A percentile compares a stretch with the other conserved stretches of the same genome.
Conservation (phyloP, 1,139 yeast genomes). For the Protomyces gravidus region DNA sequence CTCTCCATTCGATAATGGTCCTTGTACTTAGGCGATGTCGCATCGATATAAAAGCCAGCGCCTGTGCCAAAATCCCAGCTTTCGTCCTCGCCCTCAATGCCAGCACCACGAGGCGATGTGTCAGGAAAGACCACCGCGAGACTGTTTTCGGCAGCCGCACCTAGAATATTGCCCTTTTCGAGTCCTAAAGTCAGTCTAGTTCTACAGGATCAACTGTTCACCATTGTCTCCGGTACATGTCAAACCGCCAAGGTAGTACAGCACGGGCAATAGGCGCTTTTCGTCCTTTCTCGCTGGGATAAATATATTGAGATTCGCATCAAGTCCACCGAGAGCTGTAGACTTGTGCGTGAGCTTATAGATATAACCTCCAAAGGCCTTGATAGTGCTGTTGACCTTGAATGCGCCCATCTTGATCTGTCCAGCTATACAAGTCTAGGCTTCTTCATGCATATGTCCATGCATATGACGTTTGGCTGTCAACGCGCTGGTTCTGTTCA, state of each 20-base stretch:
- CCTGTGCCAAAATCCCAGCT: constrained; percentile 89
- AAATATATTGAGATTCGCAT: constrained; percentile 79
- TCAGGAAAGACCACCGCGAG: constrained; percentile 91
- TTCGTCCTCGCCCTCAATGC: constrained; percentile 73
- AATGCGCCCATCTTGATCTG: constrained; percentile 46
- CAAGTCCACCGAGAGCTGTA: constrained; percentile 56
- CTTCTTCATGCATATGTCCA: too few species aligned
- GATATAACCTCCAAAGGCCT: constrained; percentile 70
- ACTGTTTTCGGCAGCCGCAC: constrained; percentile 73
- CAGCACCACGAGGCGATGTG: constrained; percentile 95
- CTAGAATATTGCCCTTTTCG: constrained; percentile 89
- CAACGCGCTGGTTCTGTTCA: too few species aligned
- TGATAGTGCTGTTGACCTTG: constrained; percentile 54
- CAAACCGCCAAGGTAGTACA: constrained; percentile 79
- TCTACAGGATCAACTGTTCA: constrained; percentile 34
- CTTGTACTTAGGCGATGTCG: constrained; percentile 67
- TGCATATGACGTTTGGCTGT: too few species aligned
- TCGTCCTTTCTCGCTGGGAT: constrained; percentile 55
- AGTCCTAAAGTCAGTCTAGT: constrained; percentile 36
- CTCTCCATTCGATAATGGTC: constrained; percentile 79
- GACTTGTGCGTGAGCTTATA: constrained; percentile 74
- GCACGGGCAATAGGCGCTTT: constrained; percentile 54
- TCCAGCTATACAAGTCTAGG: too few species aligned
- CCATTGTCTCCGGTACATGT: constrained; percentile 94
- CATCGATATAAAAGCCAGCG: constrained; percentile 90